Base-by-base conservation (phyloP, 148 eudicot species). In the Chenopodium quinoa region DNA sequence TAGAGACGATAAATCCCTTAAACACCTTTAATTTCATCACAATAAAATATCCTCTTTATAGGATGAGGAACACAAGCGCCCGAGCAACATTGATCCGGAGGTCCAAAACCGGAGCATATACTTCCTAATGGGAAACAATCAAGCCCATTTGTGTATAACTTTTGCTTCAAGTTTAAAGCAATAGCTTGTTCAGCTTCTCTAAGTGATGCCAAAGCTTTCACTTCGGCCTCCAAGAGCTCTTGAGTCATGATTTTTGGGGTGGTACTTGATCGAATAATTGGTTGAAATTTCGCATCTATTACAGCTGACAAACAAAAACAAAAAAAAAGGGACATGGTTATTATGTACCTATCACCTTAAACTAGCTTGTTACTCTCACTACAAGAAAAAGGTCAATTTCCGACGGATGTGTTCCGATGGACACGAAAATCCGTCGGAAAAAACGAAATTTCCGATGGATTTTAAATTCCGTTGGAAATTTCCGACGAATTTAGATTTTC, bases 21-120 rank as follows among this genome's bases (percentile, higher is more conserved):
- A 56, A 12, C 2, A 48, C 62, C 48, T 27, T 27, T 27, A 27
- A 27, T 37, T 64, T 69, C 47, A 47, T 20, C 40, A n/a, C 77
- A 75, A 25, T 52, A 63, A 50, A 75, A 75, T 9, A 75, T 50
- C 62, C 44, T 50, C 1, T 22, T 12, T 0, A 13, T 13, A 52
- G 77, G 77, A 27, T 75, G 77, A 75, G 77, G 77, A 52, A 75
- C 44, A 75, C 77, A 75, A 54, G 64, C 40, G 4, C 77, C 64
- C 11, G 77, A 75, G 63, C 77, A 75, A 50, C 77, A 75, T 1
- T 50, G 40, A 7, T 50, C 34, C 7, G 63, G 37, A 75, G 40
- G 63, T 25, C 40, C 77, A 4, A 2, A 6, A 20, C 29, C 13
- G 2, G 77, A 40, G 23, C 76, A 73, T 11, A 73, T 47, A 16